Evolutionary conservation across 345 rosid genomes (phyloP).

Genomic region (Diplotaxis tenuifolia): DNA sequence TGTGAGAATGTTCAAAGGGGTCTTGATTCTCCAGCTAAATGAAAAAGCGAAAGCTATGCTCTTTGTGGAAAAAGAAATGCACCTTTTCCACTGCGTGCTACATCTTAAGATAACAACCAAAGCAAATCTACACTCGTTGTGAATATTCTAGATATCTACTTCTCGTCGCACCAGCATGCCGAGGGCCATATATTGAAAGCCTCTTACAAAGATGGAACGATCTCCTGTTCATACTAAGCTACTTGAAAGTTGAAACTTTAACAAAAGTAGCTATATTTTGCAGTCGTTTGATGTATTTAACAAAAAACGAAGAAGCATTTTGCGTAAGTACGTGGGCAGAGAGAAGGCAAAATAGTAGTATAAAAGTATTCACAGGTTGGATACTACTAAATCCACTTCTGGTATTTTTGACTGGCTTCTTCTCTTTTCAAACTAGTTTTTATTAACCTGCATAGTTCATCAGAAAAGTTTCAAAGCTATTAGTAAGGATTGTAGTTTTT

Average conservation of each 20-base stretch:
- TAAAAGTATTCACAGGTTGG: not conserved
- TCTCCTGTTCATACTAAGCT: not conserved
- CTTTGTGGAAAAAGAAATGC: conserved; percentile 73
- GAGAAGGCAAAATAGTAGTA: not conserved
- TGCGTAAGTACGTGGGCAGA: not conserved
- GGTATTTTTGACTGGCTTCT: not conserved
- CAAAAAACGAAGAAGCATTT: not conserved
- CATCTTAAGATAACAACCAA: conserved; percentile 20
- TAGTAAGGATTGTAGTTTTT: not conserved
- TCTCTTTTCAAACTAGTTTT: not conserved
- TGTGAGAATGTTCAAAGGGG: conserved; percentile 64
- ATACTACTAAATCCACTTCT: not conserved
- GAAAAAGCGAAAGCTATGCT: conserved; percentile 63
- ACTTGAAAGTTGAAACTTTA: not conserved
- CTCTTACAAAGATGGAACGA: not conserved
- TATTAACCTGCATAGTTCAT: not conserved
- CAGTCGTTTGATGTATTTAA: not conserved
- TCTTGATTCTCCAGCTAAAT: conserved; percentile 66
- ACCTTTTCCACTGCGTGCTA: conserved; percentile 66
- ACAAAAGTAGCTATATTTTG: conserved; percentile 4
- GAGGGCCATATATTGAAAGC: not conserved
- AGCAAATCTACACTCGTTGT: not conserved
- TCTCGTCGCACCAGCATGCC: not conserved
- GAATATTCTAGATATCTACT: not conserved
- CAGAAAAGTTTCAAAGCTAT: not conserved